Conservation (phyloP, 805 yeast genomes). For the Sungouiella blattae region DNA sequence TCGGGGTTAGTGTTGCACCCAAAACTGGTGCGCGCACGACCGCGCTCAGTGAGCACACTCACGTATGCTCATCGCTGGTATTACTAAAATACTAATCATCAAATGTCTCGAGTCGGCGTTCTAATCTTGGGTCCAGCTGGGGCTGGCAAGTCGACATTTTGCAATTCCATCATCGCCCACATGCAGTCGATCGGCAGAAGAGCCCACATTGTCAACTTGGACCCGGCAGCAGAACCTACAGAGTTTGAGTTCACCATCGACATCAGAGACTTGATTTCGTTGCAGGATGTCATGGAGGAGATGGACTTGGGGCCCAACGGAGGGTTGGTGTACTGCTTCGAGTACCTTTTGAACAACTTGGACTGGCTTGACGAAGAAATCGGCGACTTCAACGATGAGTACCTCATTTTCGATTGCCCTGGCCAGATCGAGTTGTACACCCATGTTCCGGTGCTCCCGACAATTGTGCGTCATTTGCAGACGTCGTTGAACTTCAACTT, state of each 20-base stretch:
- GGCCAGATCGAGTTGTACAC: constrained; percentile 95
- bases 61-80: neutral
- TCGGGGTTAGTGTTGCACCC: constrained; percentile 18
- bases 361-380: constrained; percentile 98
- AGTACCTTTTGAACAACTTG: constrained; percentile 78
- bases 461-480: constrained; percentile 80
- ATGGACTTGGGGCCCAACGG: constrained; percentile 94
- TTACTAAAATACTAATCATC: neutral
- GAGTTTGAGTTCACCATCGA: constrained; percentile 91
- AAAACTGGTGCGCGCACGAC: constrained; percentile 10
- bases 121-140: constrained; percentile 97
- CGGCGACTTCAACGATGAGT: constrained; percentile 94
- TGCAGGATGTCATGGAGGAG: constrained; percentile 95
- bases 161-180: constrained; percentile 80
- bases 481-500: constrained; percentile 76
- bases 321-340: constrained; percentile 89
- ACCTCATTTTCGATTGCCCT: constrained; percentile 91
- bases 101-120: constrained; percentile 93
- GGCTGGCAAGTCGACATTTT: constrained; percentile 90
- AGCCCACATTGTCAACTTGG: constrained; percentile 91
- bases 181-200: constrained; percentile 89
- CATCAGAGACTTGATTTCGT: constrained; percentile 82
- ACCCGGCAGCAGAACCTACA: constrained; percentile 95
- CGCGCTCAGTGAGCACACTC: constrained; percentile 8
- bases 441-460: constrained; percentile 90